Percentiles rank a stretch among this genome's conserved stretches.
phyloP scores from a whole-genome alignment of 164 flowering plant species.

The Cinnamomum micranthum region DNA sequence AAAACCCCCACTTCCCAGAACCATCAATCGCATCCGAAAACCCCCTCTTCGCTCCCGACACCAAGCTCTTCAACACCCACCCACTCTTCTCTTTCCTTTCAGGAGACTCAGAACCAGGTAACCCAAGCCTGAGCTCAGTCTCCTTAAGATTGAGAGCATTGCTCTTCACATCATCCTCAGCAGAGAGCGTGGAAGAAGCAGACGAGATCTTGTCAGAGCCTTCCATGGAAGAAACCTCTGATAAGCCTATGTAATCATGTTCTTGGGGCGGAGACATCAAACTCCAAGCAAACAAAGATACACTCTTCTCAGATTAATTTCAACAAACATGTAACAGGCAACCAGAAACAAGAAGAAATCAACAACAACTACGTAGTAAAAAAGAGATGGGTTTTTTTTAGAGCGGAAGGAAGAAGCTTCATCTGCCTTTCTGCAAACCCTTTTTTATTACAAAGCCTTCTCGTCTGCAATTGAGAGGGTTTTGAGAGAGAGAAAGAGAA shows the following conservation, averaged over 20 bases:
- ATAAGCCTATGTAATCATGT: constrained; percentile 76
- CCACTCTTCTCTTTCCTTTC: constrained; percentile 29
- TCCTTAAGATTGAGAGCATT: constrained; percentile 27
- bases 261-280: constrained; percentile 52
- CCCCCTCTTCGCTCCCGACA: constrained; percentile 69
- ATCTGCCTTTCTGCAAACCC: constrained; percentile 11
- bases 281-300: constrained; percentile 1
- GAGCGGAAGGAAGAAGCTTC: constrained; percentile 15
- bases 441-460: constrained; percentile 6
- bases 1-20: constrained; percentile 62
- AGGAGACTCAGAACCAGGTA: constrained; percentile 84
- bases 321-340: constrained; percentile 11
- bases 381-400: neutral
- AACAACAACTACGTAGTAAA: neutral
- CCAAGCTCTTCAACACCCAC: constrained; percentile 32
- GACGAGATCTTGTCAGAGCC: constrained; percentile 37
- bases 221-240: constrained; percentile 46
- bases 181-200: constrained; percentile 15
- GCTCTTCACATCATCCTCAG: constrained; percentile 14
- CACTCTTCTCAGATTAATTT: neutral
- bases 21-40: constrained; percentile 61
- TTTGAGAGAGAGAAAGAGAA: neutral
- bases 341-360: constrained; percentile 5
- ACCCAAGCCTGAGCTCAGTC: constrained; percentile 87
- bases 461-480: neutral